phyloP scores from a whole-genome alignment of 2,329 filamentous ascomycete species.

The Teratosphaeria zuluensis region DNA sequence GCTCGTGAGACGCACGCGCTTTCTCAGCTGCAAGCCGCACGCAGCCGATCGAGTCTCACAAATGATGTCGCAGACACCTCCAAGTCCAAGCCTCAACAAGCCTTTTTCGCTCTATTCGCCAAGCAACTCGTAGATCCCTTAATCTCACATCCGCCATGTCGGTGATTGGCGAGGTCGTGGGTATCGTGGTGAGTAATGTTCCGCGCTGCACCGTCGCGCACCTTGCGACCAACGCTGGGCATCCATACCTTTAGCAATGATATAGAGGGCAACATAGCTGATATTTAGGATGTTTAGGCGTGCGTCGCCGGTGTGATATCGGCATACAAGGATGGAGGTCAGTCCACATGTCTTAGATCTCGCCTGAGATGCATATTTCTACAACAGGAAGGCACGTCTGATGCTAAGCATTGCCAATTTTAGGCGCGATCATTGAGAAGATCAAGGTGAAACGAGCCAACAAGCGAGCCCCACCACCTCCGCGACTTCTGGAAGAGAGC shows the following conservation, averaged over 20 bases:
- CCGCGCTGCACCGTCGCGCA: not conserved
- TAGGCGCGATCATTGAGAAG: constrained; percentile 19
- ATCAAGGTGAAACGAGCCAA: constrained; percentile 23
- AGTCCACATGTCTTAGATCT: not conserved
- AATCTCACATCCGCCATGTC: not conserved
- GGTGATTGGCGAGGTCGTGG: constrained; percentile 6
- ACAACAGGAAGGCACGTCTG: not conserved
- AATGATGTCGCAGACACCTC: not conserved
- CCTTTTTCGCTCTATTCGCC: not conserved
- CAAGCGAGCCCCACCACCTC: constrained; percentile 21
- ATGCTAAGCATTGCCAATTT: not conserved
- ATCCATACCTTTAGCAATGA: not conserved
- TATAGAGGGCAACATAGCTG: not conserved
- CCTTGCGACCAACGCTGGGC: not conserved
- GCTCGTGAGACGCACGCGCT: not conserved
- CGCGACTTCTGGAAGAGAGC: constrained; percentile 22
- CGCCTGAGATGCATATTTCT: not conserved
- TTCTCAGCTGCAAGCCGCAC: not conserved
- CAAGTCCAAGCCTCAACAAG: not conserved
- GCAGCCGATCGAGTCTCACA: not conserved
- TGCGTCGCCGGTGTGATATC: constrained; percentile 6
- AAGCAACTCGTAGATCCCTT: not conserved
- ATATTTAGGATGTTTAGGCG: not conserved
- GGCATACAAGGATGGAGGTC: constrained; percentile 12
- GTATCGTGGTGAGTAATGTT: constrained; percentile 3